Base-by-base conservation (phyloP, 2,329 filamentous ascomycete genomes). In the Aspergillus sp. region DNA sequence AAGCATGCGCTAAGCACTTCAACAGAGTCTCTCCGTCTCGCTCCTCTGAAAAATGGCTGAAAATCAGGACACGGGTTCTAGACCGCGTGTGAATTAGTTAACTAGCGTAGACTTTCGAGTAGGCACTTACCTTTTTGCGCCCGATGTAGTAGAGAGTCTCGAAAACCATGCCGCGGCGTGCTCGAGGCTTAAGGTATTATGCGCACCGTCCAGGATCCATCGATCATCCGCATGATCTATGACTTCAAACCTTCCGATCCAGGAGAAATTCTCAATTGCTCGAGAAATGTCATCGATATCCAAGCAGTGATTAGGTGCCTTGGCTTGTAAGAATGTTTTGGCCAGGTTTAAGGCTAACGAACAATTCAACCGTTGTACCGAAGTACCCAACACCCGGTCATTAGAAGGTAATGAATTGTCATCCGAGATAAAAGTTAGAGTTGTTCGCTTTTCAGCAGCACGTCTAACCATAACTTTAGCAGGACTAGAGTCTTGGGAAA, bases 381-480 rank as follows among this genome's bases (percentile, higher is more conserved):
- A 59, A 20, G 57, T 50, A 48, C 56, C 50, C 23, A 63, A 48
- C 15, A 52, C 51, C 27, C 38, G 48, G 42, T 49, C 46, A n/a
- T 52, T 41, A 6, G 58, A 19, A 53, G 48, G 4, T 22, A 32
- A n/a, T 48, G 25, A 22, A 5, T 47, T 37, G 33, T 49, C 41
- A 20, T 30, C 17, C 20, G 54, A 39, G 32, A 84, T 59, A 19
- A 77, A 73, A 3, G 54, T 66, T 9, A 83, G 59, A 1, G 64
- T 53, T 0, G 78, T 79, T 0, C 62, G 60, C 59, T 77, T 81
- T 45, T 84, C 80, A 4, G 42, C 49, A 0, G 83, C 83, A 39
- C 82, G 67, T 4, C 69, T 53, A 33, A 64, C 56, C 25, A 84
- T 56, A 1, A 82, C 77, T 20, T 66, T 58, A 10, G 69, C 63